Base-by-base conservation (phyloP, 345 rosid species). In the Brassica carinata region DNA sequence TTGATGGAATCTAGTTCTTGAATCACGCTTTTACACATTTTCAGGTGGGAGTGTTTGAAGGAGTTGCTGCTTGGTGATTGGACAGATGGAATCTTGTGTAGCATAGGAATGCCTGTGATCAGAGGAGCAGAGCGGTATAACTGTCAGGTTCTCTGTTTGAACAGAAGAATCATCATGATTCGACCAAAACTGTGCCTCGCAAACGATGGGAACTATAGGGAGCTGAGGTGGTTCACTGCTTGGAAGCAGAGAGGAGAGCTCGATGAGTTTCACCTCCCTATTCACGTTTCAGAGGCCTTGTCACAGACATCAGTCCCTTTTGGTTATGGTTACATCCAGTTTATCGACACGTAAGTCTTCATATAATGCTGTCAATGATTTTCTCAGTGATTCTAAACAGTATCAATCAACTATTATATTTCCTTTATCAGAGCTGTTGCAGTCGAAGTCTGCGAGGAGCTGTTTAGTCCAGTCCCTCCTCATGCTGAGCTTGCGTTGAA, bases 151-250 rank as follows among this genome's bases (percentile, higher is more conserved):
- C 82, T 93, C 7, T 96, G 99, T 78, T 83, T 92, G 79, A 89
- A 96, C 84, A 73, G 86, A 62, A 89, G 87, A 84, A 96, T 96
- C 79, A 51, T 96, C 70, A 89, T 93, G 98, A 88, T 96, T 45
- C 90, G 99, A 40, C 98, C 98, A 6, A 96, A 96, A 70, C 77
- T 96, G 91, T 93, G 96, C 88, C 98, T 90, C 27, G 99, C 96
- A 38, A 93, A 96, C 58, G 97, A 91, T 82, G 97, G 97, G 9
- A 92, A 90, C 84, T 93, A 87, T 81, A 86, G 98, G 77, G 99
- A 96, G 82, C 91, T 88, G 0, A 78, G 99, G 5, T 96, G 97
- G 97, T 96, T 96, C 81, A 93, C 94, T 0, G 83, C 95, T 31
- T 96, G 98, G 99, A 90, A 92, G 79, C 92, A 85, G 76, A 87